These are phyloP conservation scores for Leccinellum rugosiceps DNA, from an alignment of 768 basidiomycete genomes.

Conservation along the genomic window DNA sequence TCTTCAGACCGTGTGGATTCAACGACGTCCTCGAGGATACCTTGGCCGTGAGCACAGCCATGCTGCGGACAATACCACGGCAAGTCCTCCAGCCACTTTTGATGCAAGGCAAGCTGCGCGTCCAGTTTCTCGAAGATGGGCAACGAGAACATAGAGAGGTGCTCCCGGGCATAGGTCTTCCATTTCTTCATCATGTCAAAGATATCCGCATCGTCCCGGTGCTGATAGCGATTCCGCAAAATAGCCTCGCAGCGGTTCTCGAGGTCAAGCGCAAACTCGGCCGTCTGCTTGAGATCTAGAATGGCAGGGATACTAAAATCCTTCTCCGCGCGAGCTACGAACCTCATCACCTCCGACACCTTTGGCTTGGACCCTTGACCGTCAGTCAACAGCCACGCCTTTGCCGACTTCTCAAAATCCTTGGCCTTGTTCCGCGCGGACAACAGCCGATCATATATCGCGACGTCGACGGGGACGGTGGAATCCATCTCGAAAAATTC, in stretches of 20 bases:
- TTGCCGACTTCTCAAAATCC: constrained; percentile 79
- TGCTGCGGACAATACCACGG: constrained; percentile 81
- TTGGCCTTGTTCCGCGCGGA: constrained; percentile 63
- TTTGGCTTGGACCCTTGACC: constrained; percentile 54
- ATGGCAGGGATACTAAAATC: constrained; percentile 72
- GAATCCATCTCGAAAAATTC: constrained; percentile 64
- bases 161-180: constrained; percentile 66
- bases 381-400: constrained; percentile 63
- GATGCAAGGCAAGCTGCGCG: constrained; percentile 61
- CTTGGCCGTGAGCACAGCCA: constrained; percentile 56
- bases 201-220: constrained; percentile 55
- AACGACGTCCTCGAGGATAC: constrained; percentile 70
- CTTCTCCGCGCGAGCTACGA: constrained; percentile 69
- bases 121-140: constrained; percentile 73
- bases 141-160: constrained; percentile 69
- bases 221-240: constrained; percentile 58
- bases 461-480: constrained; percentile 66
- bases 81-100: constrained; percentile 68
- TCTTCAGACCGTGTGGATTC: constrained; percentile 74
- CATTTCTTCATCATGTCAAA: constrained; percentile 74
- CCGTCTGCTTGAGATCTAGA: constrained; percentile 61
- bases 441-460: constrained; percentile 63
- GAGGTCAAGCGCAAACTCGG: constrained; percentile 75
- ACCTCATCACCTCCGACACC: constrained; percentile 64
- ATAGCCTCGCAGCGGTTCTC: constrained; percentile 75